Evolutionary conservation across 306 rosid genomes (phyloP), one percentile per base, ranked within the genome.

Genomic region (Fragaria nilgerrensis): DNA sequence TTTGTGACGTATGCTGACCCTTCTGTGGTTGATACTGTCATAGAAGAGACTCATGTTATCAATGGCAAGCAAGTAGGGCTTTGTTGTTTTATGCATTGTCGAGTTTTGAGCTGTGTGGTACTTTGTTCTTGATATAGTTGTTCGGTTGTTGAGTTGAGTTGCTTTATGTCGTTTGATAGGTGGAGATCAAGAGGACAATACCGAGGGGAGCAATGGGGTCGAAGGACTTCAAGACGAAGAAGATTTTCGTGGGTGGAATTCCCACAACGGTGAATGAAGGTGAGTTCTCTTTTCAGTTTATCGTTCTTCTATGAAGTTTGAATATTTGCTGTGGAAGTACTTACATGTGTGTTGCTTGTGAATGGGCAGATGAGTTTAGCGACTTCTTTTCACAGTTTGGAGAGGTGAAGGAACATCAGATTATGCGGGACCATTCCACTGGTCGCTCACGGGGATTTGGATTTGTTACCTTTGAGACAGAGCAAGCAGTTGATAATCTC

Each of bases 111-210:
- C 17, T 59, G 66, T 14, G 2, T 64, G 2, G 7, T 27, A 37
- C 41, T 5, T 37, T 37, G 41, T 5, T 37, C 6, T 5, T 37
- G 41, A 5, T 37, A 37, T 37, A 37, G 41, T 5, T 37, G 41
- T 70, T 83, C 71, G 44, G 71, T 79, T 79, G 79, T 15, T 29
- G 14, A 29, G 12, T 52, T 73, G 41, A 32, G 12, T 52, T 73
- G 41, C 12, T 25, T 65, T 14, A 0, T 73, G 27, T 5, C 4
- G 23, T 63, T 81, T 65, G 11, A 1, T 19, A 93, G 98, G 98
- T 93, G 82, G 98, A 93, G 74, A 93, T 93, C 85, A 93, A 93
- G 90, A 85, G 98, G 80, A 93, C 98, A n/a, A 93, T 93, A 77
- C 98, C 98, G 1, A 87, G 90, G 89, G 98, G 96, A 68, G 87